Evolutionary conservation across 225 moss, liverwort and hornwort genomes (phyloP).

Genomic region (Marchantia polymorpha): DNA sequence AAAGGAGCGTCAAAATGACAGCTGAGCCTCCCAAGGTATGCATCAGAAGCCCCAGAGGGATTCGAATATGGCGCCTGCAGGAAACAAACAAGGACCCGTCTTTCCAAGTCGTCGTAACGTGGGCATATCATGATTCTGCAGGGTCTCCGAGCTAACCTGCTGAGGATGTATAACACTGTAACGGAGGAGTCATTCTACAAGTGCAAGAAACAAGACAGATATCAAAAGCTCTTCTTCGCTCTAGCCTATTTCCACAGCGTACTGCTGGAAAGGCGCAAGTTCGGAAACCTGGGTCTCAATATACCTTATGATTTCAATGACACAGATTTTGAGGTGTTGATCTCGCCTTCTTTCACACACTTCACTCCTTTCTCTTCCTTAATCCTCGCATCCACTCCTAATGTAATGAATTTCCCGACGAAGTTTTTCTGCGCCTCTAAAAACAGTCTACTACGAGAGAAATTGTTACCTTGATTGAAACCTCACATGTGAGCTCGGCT

Average conservation of each 20-base stretch:
- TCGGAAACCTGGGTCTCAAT: slow-evolving; percentile 78
- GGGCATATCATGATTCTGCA: slow-evolving; percentile 21
- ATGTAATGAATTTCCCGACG: too few relatives aligned
- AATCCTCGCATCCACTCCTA: neutral
- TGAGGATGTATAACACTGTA: slow-evolving; percentile 61
- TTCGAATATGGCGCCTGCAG: too few relatives aligned
- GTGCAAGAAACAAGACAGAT: slow-evolving; percentile 75
- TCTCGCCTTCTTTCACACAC: neutral
- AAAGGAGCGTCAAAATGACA: slow-evolving; percentile 82
- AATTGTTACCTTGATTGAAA: too few relatives aligned
- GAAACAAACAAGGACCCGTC: neutral
- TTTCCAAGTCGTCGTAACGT: neutral
- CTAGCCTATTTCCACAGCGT: slow-evolving; percentile 83
- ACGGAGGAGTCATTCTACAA: slow-evolving; percentile 64
- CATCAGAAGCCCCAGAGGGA: neutral
- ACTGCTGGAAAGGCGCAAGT: slow-evolving; percentile 73
- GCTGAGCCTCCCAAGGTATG: slow-evolving; percentile 78
- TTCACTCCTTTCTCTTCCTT: neutral
- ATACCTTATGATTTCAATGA: slow-evolving; percentile 88
- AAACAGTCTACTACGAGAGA: too few relatives aligned
- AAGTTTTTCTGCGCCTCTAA: too few relatives aligned
- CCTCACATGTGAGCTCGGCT: neutral
- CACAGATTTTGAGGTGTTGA: slow-evolving; percentile 70
- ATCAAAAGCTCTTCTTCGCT: slow-evolving; percentile 75
- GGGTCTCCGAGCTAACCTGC: slow-evolving; percentile 72